A percentile compares a stretch with the other conserved stretches of the same genome.
These are phyloP conservation scores for Ceratobasidium sp. DNA, from an alignment of 1,284 basidiomycete genomes.

Conservation along the genomic window DNA sequence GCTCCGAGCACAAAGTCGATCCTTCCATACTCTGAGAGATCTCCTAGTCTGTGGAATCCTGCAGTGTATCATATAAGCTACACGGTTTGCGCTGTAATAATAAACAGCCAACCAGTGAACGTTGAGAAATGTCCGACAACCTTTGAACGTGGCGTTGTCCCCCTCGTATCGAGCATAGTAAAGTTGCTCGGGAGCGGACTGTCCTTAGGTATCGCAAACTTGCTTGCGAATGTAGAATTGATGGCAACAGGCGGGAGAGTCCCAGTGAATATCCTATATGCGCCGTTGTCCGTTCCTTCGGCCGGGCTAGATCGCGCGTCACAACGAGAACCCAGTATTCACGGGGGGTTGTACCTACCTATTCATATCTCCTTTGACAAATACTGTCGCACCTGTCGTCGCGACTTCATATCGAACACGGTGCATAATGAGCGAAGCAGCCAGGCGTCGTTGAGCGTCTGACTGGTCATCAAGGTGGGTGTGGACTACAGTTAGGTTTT, in stretches of 20 bases:
- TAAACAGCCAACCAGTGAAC: slow-evolving; percentile 57
- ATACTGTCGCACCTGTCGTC: slow-evolving; percentile 57
- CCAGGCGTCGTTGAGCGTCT: slow-evolving; percentile 64
- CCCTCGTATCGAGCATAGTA: slow-evolving; percentile 62
- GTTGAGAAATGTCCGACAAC: slow-evolving; percentile 64
- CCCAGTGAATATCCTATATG: slow-evolving; percentile 65
- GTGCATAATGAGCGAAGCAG: slow-evolving; percentile 63
- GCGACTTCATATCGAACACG: slow-evolving; percentile 63
- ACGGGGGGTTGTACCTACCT: too few species aligned
- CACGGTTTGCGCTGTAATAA: neutral
- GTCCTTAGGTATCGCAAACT: slow-evolving; percentile 56
- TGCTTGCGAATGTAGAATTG: slow-evolving; percentile 59
- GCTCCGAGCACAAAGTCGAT: slow-evolving; percentile 68
- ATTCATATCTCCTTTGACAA: slow-evolving; percentile 68
- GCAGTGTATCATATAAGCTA: neutral
- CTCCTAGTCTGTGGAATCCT: slow-evolving; percentile 59
- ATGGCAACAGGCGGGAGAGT: slow-evolving; percentile 57
- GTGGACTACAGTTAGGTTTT: slow-evolving; percentile 60
- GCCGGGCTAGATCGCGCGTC: slow-evolving; percentile 12
- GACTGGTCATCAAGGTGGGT: slow-evolving; percentile 67
- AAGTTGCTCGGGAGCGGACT: slow-evolving; percentile 56
- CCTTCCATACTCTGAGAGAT: slow-evolving; percentile 58
- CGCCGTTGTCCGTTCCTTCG: slow-evolving; percentile 56
- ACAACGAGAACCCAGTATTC: too few species aligned
- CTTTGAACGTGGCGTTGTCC: slow-evolving; percentile 56